Percentiles rank a stretch among this genome's conserved stretches.
These are phyloP conservation scores for Larix kaempferi DNA, from an alignment of 75 land plant genomes.

Conservation along the genomic window DNA sequence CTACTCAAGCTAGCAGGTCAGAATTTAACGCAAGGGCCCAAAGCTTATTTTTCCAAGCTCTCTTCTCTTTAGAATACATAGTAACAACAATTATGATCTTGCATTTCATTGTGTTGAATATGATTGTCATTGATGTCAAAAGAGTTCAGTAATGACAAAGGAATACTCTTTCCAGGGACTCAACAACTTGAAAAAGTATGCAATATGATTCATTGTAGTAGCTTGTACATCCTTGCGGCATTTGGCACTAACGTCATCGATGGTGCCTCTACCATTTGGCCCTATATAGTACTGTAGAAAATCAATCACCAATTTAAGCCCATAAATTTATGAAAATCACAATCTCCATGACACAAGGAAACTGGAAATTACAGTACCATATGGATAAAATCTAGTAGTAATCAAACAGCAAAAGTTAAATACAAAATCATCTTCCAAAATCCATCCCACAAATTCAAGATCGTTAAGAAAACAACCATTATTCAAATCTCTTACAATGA, in stretches of 20 bases:
- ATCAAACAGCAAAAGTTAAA: neutral
- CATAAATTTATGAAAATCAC: neutral
- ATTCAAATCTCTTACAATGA: neutral
- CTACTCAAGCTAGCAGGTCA: constrained; percentile 68
- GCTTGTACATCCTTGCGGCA: constrained; percentile 94
- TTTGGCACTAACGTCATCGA: constrained; percentile 92
- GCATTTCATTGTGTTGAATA: too few species aligned
- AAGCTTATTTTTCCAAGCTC: constrained; percentile 82
- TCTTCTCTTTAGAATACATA: constrained; percentile 66
- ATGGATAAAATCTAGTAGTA: neutral
- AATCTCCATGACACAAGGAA: neutral
- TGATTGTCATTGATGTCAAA: too few species aligned
- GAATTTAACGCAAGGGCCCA: constrained; percentile 64
- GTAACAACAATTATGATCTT: too few species aligned
- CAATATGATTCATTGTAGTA: constrained; percentile 93
- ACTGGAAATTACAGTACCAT: neutral
- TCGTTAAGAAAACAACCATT: neutral
- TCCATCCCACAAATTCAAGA: neutral
- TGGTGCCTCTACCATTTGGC: constrained; percentile 90
- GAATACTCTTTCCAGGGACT: constrained; percentile 89
- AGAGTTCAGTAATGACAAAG: too few species aligned
- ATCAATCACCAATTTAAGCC: neutral
- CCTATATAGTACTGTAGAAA: constrained; percentile 85
- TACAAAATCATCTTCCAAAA: neutral
- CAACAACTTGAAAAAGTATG: constrained; percentile 87